Evolutionary conservation across 2,329 filamentous ascomycete species (phyloP).

Genomic region (Exophiala phaeomuriformis): DNA sequence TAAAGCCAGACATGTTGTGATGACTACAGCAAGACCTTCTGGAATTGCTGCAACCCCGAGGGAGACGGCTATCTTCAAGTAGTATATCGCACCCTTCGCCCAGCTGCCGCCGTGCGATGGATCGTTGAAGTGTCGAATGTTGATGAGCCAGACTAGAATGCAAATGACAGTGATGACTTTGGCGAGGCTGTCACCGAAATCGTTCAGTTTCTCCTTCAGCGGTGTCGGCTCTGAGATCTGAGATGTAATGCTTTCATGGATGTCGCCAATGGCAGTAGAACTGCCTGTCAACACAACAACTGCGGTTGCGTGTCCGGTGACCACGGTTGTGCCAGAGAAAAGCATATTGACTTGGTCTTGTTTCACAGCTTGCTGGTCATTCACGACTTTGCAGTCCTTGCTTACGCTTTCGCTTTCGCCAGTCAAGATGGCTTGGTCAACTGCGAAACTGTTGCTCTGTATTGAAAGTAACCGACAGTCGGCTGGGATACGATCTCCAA

Average conservation of each 20-base stretch:
- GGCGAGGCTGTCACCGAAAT: constrained; percentile 90
- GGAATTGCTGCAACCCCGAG: constrained; percentile 68
- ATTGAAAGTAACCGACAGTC: constrained; percentile 86
- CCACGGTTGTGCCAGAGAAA: constrained; percentile 96
- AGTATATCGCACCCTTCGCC: constrained; percentile 97
- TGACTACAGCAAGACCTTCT: constrained; percentile 82
- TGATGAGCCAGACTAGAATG: constrained; percentile 94
- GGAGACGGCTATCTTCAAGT: constrained; percentile 97
- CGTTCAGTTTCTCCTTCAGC: constrained; percentile 96
- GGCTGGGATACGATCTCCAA: constrained; percentile 89
- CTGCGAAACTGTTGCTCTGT: constrained; percentile 92
- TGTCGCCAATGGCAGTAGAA: constrained; percentile 92
- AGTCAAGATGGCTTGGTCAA: constrained; percentile 95
- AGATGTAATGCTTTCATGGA: constrained; percentile 95
- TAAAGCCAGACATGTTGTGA: constrained; percentile 94
- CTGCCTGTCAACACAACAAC: constrained; percentile 84
- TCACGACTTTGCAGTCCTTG: constrained; percentile 65
- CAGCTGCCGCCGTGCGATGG: constrained; percentile 88
- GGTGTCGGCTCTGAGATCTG: constrained; percentile 98
- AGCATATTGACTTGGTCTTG: constrained; percentile 98
- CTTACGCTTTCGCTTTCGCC: constrained; percentile 95
- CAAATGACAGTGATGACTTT: constrained; percentile 99
- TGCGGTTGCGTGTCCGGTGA: constrained; percentile 85
- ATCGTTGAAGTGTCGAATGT: constrained; percentile 94
- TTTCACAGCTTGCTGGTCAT: constrained; percentile 79